Conservation (phyloP, 768 basidiomycete genomes). For the Suillus hirtellus region DNA sequence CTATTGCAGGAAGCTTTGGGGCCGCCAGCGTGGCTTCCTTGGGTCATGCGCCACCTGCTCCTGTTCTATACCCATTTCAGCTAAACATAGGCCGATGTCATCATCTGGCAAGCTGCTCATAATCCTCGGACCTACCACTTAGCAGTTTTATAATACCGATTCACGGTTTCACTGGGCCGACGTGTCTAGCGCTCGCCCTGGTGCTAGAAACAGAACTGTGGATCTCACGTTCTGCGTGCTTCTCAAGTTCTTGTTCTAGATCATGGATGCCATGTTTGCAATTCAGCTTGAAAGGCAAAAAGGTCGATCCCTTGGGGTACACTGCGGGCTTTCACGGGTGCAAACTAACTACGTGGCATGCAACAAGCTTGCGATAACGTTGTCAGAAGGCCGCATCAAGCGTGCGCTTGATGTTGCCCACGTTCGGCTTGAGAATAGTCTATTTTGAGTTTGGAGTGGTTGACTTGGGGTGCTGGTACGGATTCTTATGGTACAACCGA, state of each 20-base stretch:
- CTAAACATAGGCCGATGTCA: not conserved
- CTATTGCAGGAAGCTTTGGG: not conserved
- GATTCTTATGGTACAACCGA: not conserved
- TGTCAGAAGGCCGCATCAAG: not conserved
- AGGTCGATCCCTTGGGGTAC: not conserved
- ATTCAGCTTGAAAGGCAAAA: not conserved
- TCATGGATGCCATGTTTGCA: not conserved
- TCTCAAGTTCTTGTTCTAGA: slow-evolving; percentile 1
- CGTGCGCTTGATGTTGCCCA: not conserved
- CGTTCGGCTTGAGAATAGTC: slow-evolving; percentile 1
- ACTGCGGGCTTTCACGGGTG: not conserved
- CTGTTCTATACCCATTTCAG: not conserved
- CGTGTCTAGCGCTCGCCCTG: slow-evolving; percentile 2
- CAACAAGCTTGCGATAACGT: slow-evolving; percentile 5
- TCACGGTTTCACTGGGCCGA: not conserved
- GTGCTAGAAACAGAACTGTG: not conserved
- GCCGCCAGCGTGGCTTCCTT: not conserved
- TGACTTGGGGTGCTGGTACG: not conserved
- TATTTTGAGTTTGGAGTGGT: not conserved
- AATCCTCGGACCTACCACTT: not conserved
- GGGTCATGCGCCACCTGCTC: not conserved
- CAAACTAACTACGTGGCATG: not conserved
- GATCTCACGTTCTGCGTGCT: slow-evolving; percentile 1
- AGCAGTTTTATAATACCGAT: not conserved
- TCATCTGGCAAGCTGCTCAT: not conserved